These are phyloP conservation scores for Mycena galericulata DNA, from an alignment of 768 basidiomycete genomes.

Conservation along the genomic window DNA sequence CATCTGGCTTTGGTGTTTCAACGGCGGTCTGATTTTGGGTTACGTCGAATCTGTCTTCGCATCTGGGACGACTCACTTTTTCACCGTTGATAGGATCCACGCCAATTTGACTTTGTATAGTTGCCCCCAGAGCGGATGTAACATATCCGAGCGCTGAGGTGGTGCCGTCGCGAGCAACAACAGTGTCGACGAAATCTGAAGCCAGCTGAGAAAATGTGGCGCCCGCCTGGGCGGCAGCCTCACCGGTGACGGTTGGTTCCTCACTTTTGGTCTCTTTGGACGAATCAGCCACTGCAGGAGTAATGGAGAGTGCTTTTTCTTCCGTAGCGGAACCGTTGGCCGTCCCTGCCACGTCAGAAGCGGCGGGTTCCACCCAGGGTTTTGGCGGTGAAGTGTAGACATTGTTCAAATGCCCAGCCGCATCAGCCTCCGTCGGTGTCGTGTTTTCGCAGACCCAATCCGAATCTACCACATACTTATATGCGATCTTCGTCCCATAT, in stretches of 20 bases:
- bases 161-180: conserved; percentile 53
- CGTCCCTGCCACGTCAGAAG: conserved; percentile 22
- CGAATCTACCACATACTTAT: conserved; percentile 86
- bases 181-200: conserved; percentile 52
- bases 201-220: conserved; percentile 46
- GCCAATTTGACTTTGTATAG: conserved; percentile 52
- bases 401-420: conserved; percentile 78
- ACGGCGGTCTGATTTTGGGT: conserved; percentile 28
- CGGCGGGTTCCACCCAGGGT: conserved; percentile 17
- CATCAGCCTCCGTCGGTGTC: conserved; percentile 72
- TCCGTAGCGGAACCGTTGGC: conserved; percentile 15
- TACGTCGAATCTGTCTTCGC: not conserved
- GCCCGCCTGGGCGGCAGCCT: conserved; percentile 24
- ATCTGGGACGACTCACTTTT: conserved; percentile 40
- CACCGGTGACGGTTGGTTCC: conserved; percentile 30
- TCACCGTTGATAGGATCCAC: conserved; percentile 53
- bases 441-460: conserved; percentile 67
- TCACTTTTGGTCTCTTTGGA: conserved; percentile 12
- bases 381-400: conserved; percentile 66
- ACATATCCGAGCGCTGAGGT: conserved; percentile 53
- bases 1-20: conserved; percentile 33
- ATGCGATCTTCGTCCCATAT: conserved; percentile 71
- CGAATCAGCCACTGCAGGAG: conserved; percentile 16
- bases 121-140: conserved; percentile 53
- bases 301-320: conserved; percentile 16